Evolutionary conservation across 306 rosid genomes (phyloP).

Genomic region (Argentina anserina): DNA sequence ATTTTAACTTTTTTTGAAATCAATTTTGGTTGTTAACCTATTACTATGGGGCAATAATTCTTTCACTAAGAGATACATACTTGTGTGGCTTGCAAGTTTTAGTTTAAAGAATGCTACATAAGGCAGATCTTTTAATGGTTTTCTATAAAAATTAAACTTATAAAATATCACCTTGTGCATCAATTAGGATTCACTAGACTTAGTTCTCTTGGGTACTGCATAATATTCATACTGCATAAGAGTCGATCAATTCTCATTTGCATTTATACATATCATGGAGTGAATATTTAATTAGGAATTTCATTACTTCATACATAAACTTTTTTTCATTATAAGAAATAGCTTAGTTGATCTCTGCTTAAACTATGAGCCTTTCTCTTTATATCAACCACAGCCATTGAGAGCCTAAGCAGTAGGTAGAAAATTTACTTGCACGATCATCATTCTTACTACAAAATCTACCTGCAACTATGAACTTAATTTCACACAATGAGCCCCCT

Average conservation of each 20-base stretch:
- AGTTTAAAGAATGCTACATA: not conserved
- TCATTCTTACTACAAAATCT: not conserved
- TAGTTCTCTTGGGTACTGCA: not conserved
- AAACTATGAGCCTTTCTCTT: not conserved
- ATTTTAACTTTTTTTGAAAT: too few species aligned
- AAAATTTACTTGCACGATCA: not conserved
- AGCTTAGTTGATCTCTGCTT: not conserved
- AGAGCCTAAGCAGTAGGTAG: not conserved
- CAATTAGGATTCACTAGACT: too few species aligned
- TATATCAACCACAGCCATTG: not conserved
- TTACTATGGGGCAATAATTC: too few species aligned
- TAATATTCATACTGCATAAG: not conserved
- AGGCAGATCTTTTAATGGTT: not conserved
- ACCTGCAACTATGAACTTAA: not conserved
- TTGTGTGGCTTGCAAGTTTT: not conserved
- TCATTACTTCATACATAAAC: not conserved
- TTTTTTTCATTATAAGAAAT: not conserved
- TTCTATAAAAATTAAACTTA: not conserved
- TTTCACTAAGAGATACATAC: not conserved
- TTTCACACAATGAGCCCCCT: constrained; percentile 62
- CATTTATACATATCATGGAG: not conserved
- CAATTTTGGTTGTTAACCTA: too few species aligned
- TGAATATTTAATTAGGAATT: not conserved
- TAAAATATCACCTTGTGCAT: not conserved
- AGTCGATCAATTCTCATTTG: not conserved